Evolutionary conservation across 257 asterid species (phyloP), one percentile per base, ranked within the genome.

Genomic region (Striga asiatica): DNA sequence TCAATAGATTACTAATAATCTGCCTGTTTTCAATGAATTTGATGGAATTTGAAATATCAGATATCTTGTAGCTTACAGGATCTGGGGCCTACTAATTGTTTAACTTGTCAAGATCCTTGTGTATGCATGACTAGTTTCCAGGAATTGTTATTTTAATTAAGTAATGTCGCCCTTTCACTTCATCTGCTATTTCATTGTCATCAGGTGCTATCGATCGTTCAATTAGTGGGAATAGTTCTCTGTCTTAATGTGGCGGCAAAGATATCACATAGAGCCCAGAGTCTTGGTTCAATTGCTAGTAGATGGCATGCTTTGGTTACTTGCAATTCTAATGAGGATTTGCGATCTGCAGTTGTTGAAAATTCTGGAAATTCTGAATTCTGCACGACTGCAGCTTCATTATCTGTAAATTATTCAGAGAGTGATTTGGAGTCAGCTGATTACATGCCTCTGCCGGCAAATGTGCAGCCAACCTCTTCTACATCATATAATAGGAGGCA

Each of bases 241-340:
- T 88, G 97, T 65, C 78, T 88, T 12, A 72, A 48, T 42, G 85
- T 89, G 51, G 97, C 97, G 5, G 76, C 95, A 50, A 88, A 79
- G 80, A 78, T 88, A 72, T 88, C 97, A 8, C 97, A 88, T 38
- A 80, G 97, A 75, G 97, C 97, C 55, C 93, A 80, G 61, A 76
- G 88, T 65, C 77, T 84, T 50, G 91, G 91, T 64, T 75, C 97
- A 35, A 57, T 82, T 48, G 93, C 95, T 54, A 81, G 97, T 74
- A 76, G 85, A 69, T 88, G 97, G 97, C 97, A 88, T 68, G 87
- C 87, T 34, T 58, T 80, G 46, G 80, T 68, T 42, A 81, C 91
- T 35, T 78, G 91, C 75, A 84, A 67, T 67, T 70, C 82, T 29
- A 69, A 68, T 38, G 91, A 81, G 43, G 58, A 61, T 65, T 58